phyloP scores from a whole-genome alignment of 2,329 filamentous ascomycete genomes.

The Penicillium brasilianum region DNA sequence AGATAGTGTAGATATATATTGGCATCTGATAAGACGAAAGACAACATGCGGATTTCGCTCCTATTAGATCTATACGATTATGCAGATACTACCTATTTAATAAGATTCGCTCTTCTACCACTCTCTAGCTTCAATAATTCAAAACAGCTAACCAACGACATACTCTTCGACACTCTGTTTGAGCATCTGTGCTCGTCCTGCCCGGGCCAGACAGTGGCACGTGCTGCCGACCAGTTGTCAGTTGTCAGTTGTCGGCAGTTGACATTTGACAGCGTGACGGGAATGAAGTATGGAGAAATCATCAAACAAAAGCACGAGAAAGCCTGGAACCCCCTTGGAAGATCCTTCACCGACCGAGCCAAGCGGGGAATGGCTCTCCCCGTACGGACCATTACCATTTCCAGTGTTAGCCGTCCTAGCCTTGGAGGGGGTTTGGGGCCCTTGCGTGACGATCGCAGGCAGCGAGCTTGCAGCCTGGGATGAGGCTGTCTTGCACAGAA shows the following conservation, averaged over 20 bases:
- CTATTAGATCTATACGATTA: too few species aligned
- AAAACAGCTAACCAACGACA: too few species aligned
- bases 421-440: background rate
- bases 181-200: slow-evolving; percentile 4
- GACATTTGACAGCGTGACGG: background rate
- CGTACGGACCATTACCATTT: background rate
- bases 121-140: background rate
- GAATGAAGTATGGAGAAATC: background rate
- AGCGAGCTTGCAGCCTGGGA: background rate
- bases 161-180: background rate
- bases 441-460: slow-evolving; percentile 7
- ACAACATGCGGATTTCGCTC: too few species aligned
- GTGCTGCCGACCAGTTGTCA: slow-evolving; percentile 7
- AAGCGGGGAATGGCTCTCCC: background rate
- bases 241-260: background rate
- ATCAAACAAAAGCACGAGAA: background rate
- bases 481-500: background rate
- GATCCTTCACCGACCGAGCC: slow-evolving; percentile 4
- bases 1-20: too few species aligned
- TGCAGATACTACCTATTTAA: too few species aligned
- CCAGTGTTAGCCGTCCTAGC: background rate
- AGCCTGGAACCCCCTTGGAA: background rate
- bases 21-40: too few species aligned
- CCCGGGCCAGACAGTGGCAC: slow-evolving; percentile 19
- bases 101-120: background rate